Conservation (phyloP, 768 basidiomycete genomes). For the Podaxis sp. region DNA sequence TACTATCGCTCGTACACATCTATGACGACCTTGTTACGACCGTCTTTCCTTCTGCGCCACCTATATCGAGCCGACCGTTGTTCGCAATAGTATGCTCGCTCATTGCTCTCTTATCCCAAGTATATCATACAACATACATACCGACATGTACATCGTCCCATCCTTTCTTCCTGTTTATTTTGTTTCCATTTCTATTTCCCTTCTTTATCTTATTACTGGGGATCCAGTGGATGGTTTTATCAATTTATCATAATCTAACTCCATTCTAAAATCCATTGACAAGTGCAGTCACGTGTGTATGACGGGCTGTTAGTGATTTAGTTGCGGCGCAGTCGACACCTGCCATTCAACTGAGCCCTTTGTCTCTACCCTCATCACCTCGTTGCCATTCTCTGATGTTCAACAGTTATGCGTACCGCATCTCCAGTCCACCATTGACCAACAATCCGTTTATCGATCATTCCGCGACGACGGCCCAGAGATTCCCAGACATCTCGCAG, state of each 20-base stretch:
- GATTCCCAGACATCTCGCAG: constrained; percentile 63
- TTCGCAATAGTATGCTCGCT: neutral
- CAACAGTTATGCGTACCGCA: constrained; percentile 34
- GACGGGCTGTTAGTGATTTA: neutral
- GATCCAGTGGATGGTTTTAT: neutral
- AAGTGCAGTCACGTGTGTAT: neutral
- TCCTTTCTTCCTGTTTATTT: neutral
- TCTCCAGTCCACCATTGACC: constrained; percentile 34
- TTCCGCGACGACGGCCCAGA: constrained; percentile 32
- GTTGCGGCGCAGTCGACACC: neutral
- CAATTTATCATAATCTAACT: neutral
- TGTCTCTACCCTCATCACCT: neutral
- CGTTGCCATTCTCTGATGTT: constrained; percentile 33
- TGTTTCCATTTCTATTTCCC: no score
- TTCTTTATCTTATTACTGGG: neutral
- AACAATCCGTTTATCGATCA: constrained; percentile 72
- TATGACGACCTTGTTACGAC: constrained; percentile 3
- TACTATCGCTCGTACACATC: neutral
- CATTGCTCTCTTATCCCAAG: neutral
- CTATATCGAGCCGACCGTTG: neutral
- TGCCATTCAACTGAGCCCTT: neutral
- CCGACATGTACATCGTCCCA: neutral
- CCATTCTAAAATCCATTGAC: neutral
- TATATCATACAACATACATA: neutral
- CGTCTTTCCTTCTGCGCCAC: neutral